Evolutionary conservation across 2,329 filamentous ascomycete species (phyloP).

Genomic region (Xylariaceae sp.): DNA sequence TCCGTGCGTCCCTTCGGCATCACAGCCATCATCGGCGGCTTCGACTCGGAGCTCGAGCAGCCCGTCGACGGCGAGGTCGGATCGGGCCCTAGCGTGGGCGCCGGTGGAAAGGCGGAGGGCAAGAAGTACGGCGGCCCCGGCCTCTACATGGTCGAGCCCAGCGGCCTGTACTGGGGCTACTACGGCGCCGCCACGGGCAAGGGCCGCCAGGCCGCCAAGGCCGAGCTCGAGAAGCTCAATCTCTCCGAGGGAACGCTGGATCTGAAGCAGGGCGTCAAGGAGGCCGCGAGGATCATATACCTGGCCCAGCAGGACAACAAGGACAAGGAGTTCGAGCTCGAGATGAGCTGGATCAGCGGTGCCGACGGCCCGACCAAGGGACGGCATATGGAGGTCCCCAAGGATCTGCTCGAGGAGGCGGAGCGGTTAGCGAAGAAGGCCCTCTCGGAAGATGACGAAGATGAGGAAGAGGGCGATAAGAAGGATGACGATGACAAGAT

Average conservation of each 20-base stretch:
- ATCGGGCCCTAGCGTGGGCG: slow-evolving; percentile 67
- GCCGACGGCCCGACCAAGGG: slow-evolving; percentile 85
- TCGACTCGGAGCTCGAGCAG: slow-evolving; percentile 81
- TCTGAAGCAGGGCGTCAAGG: slow-evolving; percentile 84
- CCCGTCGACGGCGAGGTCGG: slow-evolving; percentile 90
- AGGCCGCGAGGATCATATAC: slow-evolving; percentile 95
- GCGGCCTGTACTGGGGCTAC: slow-evolving; percentile 97
- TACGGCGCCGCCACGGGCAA: slow-evolving; percentile 97
- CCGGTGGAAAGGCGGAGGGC: slow-evolving; percentile 72
- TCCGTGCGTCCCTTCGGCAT: slow-evolving; percentile 96
- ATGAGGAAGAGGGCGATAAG: slow-evolving; percentile 62
- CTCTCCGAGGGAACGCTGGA: slow-evolving; percentile 71
- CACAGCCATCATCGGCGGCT: slow-evolving; percentile 88
- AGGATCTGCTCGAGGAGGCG: slow-evolving; percentile 83
- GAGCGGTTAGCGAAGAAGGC: slow-evolving; percentile 88
- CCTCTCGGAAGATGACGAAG: slow-evolving; percentile 76
- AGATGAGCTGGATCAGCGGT: slow-evolving; percentile 97
- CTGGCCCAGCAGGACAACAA: slow-evolving; percentile 98
- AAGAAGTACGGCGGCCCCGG: slow-evolving; percentile 76
- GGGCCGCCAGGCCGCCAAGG: slow-evolving; percentile 92
- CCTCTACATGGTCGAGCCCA: slow-evolving; percentile 98
- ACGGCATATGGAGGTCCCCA: slow-evolving; percentile 87
- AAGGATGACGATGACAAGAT: slow-evolving; percentile 71
- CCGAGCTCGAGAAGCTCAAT: slow-evolving; percentile 96
- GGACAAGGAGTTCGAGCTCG: slow-evolving; percentile 98